Evolutionary conservation across 2,329 filamentous ascomycete genomes (phyloP).

Genomic region (Truncatella angustata): DNA sequence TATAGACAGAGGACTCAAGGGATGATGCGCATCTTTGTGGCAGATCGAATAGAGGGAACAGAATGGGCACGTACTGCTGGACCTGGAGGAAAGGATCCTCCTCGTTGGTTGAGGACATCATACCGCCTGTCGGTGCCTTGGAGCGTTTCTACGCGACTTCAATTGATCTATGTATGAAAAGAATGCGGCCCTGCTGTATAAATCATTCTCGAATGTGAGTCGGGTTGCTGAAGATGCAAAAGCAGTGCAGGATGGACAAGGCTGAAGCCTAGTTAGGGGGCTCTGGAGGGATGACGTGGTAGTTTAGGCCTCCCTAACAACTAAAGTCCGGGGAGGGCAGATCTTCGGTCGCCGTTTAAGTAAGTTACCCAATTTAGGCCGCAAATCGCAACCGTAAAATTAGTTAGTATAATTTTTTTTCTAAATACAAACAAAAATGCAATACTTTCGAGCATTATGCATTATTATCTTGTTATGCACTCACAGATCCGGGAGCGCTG

Average conservation of each 20-base stretch:
- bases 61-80: constrained; percentile 53
- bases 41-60: neutral
- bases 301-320: neutral
- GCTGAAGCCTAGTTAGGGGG: neutral
- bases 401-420: constrained; percentile 1
- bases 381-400: neutral
- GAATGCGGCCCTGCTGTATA: too few relatives aligned
- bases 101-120: constrained; percentile 68
- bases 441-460: too few relatives aligned
- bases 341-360: constrained; percentile 5
- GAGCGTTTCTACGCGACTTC: neutral
- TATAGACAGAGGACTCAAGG: too few relatives aligned
- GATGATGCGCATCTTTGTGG: neutral
- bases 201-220: too few relatives aligned
- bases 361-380: neutral
- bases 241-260: neutral
- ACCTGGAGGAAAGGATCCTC: constrained; percentile 72
- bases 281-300: constrained; percentile 3
- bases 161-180: neutral
- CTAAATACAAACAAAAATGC: too few relatives aligned
- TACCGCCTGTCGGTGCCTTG: constrained; percentile 25
- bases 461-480: too few relatives aligned
- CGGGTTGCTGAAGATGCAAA: too few relatives aligned
- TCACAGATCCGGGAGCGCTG: too few relatives aligned
- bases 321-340: neutral